Percentiles rank a stretch among this genome's conserved stretches.
These are phyloP conservation scores for Boletus chippewaensis DNA, from an alignment of 1,284 basidiomycete genomes.

Conservation along the genomic window DNA sequence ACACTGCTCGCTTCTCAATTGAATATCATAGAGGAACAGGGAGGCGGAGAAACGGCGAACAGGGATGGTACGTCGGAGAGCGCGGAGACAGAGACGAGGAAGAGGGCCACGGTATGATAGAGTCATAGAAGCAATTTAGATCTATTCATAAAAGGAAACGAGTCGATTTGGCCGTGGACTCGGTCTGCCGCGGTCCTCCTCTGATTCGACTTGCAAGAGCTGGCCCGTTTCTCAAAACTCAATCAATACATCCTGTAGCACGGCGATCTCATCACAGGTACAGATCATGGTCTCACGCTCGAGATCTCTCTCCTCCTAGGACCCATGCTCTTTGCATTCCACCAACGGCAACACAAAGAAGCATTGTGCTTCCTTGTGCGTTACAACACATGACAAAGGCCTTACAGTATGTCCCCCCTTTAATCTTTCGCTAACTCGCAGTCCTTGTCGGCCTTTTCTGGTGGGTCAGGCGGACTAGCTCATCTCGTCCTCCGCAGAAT, in stretches of 20 bases:
- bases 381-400: constrained; percentile 28
- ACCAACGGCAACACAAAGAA: constrained; percentile 11
- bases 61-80: constrained; percentile 26
- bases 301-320: constrained; percentile 12
- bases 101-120: constrained; percentile 38
- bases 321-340: constrained; percentile 9
- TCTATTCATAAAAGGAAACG: constrained; percentile 10
- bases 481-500: constrained; percentile 17
- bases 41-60: constrained; percentile 15
- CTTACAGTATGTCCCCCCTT: constrained; percentile 20
- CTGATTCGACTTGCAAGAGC: not conserved
- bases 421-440: constrained; percentile 25
- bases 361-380: constrained; percentile 25
- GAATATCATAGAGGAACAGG: constrained; percentile 23
- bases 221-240: constrained; percentile 9
- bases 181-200: constrained; percentile 15
- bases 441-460: constrained; percentile 11
- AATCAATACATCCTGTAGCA: constrained; percentile 17
- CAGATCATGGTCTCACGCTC: constrained; percentile 11
- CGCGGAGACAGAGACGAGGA: constrained; percentile 33
- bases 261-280: constrained; percentile 26
- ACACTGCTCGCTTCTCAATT: constrained; percentile 33
- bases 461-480: constrained; percentile 16
- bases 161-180: constrained; percentile 19
- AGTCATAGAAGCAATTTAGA: constrained; percentile 30